Evolutionary conservation across 352 stramenopile species (phyloP), one percentile per base, ranked within the genome.

Genomic region (Globisporangium megalacanthum): DNA sequence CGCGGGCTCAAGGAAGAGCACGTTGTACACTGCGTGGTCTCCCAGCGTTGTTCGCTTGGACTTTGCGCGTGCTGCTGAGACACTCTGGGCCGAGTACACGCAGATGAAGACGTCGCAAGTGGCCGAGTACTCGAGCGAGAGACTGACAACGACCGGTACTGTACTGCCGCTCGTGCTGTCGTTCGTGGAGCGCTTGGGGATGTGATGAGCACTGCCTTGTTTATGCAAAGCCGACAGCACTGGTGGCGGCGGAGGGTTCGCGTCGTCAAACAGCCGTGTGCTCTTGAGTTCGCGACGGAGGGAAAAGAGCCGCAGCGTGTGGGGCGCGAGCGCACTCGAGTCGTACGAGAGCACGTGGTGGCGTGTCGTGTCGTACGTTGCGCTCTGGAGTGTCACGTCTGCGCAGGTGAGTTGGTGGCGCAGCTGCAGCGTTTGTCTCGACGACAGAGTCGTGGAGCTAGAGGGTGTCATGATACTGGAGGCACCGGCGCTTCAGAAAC

Each of bases 281-380:
- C 60, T 77, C 25, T 85, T 82, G 58, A 92, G 73, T 68, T 92
- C 78, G 3, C 83, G 69, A 1, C 82, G 79, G 48, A 92, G 67
- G 36, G 79, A 90, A 52, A 88, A 90, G 44, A 90, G 68, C 11
- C 83, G 74, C 49, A 92, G 62, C 39, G 69, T 72, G 57, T 87
- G 76, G 13, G 76, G 67, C 41, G 68, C 69, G 48, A 83, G 58
- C 11, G 58, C 49, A 5, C 69, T 56, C 20, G 68, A 72, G 63
- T 81, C 77, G 56, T 86, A 89, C 5, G 71, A 69, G 37, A 91
- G 69, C 33, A 94, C 64, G 41, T 94, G 83, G 56, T 94, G 83
- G 9, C 83, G 76, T 1, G 52, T 54, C 14, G 69, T 73, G 60
- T 94, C 83, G 65, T 94, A 94, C 15, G 77, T 56, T 1, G 74